These are phyloP conservation scores for Cladorrhinum sp. DNA, from an alignment of 2,329 filamentous ascomycete genomes.

Conservation along the genomic window DNA sequence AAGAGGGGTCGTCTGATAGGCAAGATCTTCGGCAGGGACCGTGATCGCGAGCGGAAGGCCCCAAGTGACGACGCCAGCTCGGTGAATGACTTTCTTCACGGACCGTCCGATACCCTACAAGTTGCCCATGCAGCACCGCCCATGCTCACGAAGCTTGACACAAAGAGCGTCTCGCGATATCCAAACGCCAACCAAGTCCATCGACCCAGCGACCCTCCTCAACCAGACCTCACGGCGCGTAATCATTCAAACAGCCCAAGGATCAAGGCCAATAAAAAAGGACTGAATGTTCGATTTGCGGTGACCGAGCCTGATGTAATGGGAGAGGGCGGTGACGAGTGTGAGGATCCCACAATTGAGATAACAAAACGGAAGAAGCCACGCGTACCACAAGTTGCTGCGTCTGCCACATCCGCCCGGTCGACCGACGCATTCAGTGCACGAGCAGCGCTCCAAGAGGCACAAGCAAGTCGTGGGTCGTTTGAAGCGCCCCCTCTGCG, in stretches of 20 bases:
- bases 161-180: constrained; percentile 52
- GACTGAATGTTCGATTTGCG: constrained; percentile 71
- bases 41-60: constrained; percentile 36
- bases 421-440: constrained; percentile 28
- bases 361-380: constrained; percentile 60
- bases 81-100: constrained; percentile 59
- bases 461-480: constrained; percentile 37
- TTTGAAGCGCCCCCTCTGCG: constrained; percentile 55
- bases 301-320: constrained; percentile 75
- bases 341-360: constrained; percentile 67
- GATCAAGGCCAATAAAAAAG: constrained; percentile 58
- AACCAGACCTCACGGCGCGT: constrained; percentile 45
- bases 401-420: constrained; percentile 32
- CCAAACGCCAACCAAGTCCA: constrained; percentile 50
- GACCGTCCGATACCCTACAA: constrained; percentile 53
- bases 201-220: constrained; percentile 36
- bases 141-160: constrained; percentile 52
- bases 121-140: constrained; percentile 53
- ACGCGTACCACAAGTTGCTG: constrained; percentile 33
- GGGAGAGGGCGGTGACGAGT: constrained; percentile 87
- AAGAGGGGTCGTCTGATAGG: constrained; percentile 59
- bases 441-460: constrained; percentile 25
- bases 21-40: constrained; percentile 52
- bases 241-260: constrained; percentile 44
- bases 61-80: constrained; percentile 40